Base-by-base conservation (phyloP, 2,329 filamentous ascomycete genomes). In the Trichophyton benhamiae region DNA sequence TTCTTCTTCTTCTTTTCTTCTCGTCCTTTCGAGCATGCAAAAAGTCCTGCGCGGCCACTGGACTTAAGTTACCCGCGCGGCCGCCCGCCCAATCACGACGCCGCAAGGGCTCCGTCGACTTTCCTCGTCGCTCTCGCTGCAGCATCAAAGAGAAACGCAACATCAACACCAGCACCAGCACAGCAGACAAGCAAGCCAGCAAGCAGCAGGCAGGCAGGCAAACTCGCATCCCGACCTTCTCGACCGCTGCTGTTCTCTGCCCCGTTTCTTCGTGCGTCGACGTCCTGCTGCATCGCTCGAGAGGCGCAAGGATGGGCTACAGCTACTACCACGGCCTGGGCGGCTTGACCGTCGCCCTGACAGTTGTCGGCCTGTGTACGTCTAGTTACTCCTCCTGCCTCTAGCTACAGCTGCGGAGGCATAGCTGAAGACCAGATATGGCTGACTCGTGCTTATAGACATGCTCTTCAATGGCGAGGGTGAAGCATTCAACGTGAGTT, bases 391-490 rank as follows among this genome's bases (percentile, higher is more conserved):
- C 17, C 61, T 36, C 15, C 3, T 22, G 49, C 17, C 6, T 30
- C 27, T 2, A 22, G 22, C 63, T 57, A 63, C 38, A 58, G 20
- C 48, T 41, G 20, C 6, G 41, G 41, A 17, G 44, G 63, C 22
- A 61, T 1, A 6, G 27, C 6, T 30, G 5, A 6, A 7, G 27
- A 30, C 27, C 27, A 7, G 27, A 30, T 30, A 30, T 59, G 41
- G 48, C 64, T 68, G 69, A 60, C 60, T 59, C 65, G 42, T 52
- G 17, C 57, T 60, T 64, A 46, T 67, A 99, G 94, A 99, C 78
- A 95, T 99, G 90, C 89, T 99, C 74, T 96, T 99, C 74, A 95
- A 94, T 72, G 91, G 90, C 72, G 91, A 89, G 75, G 94, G 95
- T 73, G 92, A 99, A 82, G 81, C 87, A 63, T 99, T 99, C 79